phyloP scores from a whole-genome alignment of 2,329 filamentous ascomycete species.

The Ceratocystis destructans region DNA sequence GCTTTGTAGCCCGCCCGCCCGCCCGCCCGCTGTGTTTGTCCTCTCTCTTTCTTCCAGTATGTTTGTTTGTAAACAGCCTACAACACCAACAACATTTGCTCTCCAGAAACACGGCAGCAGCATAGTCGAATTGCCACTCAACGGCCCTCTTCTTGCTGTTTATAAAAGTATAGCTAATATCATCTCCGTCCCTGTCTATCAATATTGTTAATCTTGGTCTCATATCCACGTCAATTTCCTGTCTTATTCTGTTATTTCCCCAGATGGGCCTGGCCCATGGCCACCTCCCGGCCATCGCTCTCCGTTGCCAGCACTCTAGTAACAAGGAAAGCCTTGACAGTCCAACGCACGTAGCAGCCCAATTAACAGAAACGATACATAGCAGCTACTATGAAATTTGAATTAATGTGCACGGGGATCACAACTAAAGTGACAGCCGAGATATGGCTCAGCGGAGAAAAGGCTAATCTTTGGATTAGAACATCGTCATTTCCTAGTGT shows the following conservation, averaged over 20 bases:
- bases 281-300: neutral
- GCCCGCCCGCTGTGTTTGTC: neutral
- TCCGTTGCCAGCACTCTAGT: too few species aligned
- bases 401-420: neutral
- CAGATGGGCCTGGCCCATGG: neutral
- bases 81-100: neutral
- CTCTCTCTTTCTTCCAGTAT: neutral
- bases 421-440: slow-evolving; percentile 4
- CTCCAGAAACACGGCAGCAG: too few species aligned
- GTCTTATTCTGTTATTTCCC: slow-evolving; percentile 3
- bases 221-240: neutral
- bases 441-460: neutral
- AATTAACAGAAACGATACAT: neutral
- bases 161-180: neutral
- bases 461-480: neutral
- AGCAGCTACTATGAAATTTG: neutral
- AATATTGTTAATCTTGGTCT: neutral
- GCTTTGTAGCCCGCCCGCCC: neutral
- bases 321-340: slow-evolving; percentile 1
- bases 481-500: neutral
- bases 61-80: neutral
- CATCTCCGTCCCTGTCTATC: neutral
- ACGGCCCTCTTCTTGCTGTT: too few species aligned
- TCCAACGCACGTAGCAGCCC: neutral
- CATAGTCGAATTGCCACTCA: too few species aligned